phyloP scores from a whole-genome alignment of 1,284 basidiomycete species.

The Cutaneotrichosporon dermatis region DNA sequence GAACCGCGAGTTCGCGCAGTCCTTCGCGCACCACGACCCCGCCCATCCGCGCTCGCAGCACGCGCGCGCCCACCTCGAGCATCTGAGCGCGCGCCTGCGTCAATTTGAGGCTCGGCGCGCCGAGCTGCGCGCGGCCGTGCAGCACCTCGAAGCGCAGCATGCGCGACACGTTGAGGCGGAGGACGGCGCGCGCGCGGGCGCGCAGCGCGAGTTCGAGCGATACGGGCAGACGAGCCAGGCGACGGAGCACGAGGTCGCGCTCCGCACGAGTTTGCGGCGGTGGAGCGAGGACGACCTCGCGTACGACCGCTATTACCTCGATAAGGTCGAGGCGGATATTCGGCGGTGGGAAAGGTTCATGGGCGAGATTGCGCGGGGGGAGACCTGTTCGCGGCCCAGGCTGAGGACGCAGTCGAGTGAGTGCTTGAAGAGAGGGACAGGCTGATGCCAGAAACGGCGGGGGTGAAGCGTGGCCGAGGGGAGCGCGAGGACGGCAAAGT shows the following conservation, averaged over 20 bases:
- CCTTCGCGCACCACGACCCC: background rate
- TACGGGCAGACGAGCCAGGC: background rate
- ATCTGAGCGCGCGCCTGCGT: background rate
- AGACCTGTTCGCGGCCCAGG: background rate
- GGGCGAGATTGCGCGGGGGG: background rate
- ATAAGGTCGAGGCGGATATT: background rate
- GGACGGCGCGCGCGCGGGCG: background rate
- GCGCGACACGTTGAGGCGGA: background rate
- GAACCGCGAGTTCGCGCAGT: background rate
- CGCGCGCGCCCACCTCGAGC: background rate
- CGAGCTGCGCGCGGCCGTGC: background rate
- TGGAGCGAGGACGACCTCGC: background rate
- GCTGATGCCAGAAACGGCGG: background rate
- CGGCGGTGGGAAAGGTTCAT: background rate
- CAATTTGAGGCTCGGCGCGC: background rate
- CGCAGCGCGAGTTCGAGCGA: no score
- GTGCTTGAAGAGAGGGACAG: no score
- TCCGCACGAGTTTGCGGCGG: background rate
- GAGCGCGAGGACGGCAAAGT: background rate
- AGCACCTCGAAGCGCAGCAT: background rate
- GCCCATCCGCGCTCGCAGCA: background rate
- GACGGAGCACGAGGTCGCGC: background rate
- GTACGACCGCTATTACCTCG: background rate
- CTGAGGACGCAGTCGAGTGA: background rate
- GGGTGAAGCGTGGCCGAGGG: background rate